Base-by-base conservation (phyloP, 352 stramenopile species). In the Phytopythium mirpurense region DNA sequence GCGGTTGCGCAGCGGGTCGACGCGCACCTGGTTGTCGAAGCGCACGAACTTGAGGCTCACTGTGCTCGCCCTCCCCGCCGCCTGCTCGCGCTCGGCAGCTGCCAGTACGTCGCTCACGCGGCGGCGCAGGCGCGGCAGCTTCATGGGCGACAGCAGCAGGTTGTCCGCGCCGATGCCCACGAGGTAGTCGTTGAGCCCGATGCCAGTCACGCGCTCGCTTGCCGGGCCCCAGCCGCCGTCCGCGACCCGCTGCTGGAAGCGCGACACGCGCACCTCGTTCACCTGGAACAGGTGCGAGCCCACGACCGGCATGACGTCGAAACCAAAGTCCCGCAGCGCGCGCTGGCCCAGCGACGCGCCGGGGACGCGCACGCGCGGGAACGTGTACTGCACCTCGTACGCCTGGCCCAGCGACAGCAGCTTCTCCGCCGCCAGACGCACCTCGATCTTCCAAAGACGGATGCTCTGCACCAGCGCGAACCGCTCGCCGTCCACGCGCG, bases 101-200 rank as follows among this genome's bases (percentile, higher is more conserved):
- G 56, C 29, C 24, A 67, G 67, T 12, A 70, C 21, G 7, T 43
- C 37, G 14, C 56, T 44, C 16, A 87, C 60, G 11, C 73, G 66
- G 24, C 75, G 71, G 16, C 78, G 59, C 3, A 88, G 38, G 10
- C 82, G 70, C 32, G 74, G 57, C 0, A 86, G 49, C 14, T 63
- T 67, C 23, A 72, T 58, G 11, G 77, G 68, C 12, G 46, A 68
- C 0, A 84, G 27, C 34, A 90, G 65, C 47, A 90, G 67, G 53
- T 92, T 68, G 19, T 83, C 63, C 6, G 60, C 47, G 47, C 72
- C 65, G 44, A 90, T 67, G 0, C 77, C 77, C 10, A 96, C 81
- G 16, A 99, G 89, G 60, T 98, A 98, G 37, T 98, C 83, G 26
- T 87, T 81, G 55, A 97, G 76, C 18, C 87, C 76, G 51, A 98